Percentiles rank a stretch among this genome's conserved stretches.
phyloP scores from a whole-genome alignment of 257 asterid species.

The Solanum ahanhuiri region DNA sequence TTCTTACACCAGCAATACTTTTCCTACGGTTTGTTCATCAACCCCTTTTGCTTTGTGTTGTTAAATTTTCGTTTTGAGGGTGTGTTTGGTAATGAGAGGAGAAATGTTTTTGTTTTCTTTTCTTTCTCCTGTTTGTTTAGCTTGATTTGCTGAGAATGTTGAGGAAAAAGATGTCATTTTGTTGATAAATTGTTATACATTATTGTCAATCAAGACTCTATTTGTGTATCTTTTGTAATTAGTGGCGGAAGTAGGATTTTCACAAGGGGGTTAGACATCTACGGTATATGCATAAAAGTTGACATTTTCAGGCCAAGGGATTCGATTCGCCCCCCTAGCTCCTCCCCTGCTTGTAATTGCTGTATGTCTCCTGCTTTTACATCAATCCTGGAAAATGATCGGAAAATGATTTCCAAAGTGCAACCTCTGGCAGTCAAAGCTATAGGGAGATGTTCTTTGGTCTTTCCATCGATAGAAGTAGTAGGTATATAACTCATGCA shows the following conservation, averaged over 20 bases:
- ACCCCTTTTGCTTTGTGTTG: neutral
- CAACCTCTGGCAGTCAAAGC: neutral
- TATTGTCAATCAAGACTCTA: neutral
- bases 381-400: neutral
- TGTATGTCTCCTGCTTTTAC: neutral
- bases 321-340: neutral
- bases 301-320: neutral
- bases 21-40: constrained; percentile 14
- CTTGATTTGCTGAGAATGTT: neutral
- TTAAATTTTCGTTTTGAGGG: neutral
- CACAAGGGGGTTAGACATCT: neutral
- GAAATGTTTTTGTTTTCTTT: neutral
- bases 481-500: neutral
- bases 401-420: neutral
- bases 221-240: neutral
- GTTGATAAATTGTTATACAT: neutral
- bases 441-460: neutral
- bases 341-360: neutral
- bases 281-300: neutral
- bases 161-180: neutral
- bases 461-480: neutral
- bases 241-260: neutral
- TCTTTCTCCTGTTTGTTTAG: neutral
- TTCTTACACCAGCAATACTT: constrained; percentile 21
- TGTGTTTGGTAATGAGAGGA: neutral